A percentile compares a stretch with the other conserved stretches of the same genome.
Evolutionary conservation across 2,329 filamentous ascomycete genomes (phyloP).

Genomic region (Colletotrichum plurivorum): DNA sequence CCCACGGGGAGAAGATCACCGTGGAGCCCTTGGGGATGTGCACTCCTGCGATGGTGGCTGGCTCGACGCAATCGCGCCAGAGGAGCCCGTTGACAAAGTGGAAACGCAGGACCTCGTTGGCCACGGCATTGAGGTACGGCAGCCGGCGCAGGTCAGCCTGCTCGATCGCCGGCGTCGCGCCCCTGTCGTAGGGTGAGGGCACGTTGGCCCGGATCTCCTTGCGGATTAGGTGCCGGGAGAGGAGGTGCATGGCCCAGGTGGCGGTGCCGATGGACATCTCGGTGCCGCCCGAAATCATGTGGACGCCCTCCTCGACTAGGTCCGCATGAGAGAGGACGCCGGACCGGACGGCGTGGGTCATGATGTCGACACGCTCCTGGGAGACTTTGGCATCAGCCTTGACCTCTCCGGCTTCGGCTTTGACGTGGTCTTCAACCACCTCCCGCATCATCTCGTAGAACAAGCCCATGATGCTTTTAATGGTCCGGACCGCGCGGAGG

Average conservation of each 20-base stretch:
- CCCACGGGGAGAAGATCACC: constrained; percentile 57
- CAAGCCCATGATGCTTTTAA: background rate
- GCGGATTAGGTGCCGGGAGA: constrained; percentile 56
- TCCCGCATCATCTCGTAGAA: constrained; percentile 4
- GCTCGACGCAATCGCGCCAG: background rate
- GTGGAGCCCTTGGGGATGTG: constrained; percentile 55
- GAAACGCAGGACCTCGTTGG: constrained; percentile 60
- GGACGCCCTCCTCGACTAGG: constrained; percentile 53
- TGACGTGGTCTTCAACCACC: background rate
- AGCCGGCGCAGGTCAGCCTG: constrained; percentile 55
- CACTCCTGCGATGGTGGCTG: constrained; percentile 54
- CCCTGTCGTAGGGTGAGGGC: constrained; percentile 40
- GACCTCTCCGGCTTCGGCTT: background rate
- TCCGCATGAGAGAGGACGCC: constrained; percentile 52
- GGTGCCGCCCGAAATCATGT: constrained; percentile 57
- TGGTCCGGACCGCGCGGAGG: background rate
- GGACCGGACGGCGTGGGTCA: constrained; percentile 52
- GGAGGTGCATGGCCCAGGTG: constrained; percentile 57
- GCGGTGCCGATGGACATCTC: constrained; percentile 60
- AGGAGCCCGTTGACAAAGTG: constrained; percentile 48
- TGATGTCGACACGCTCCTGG: constrained; percentile 47
- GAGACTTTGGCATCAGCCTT: background rate
- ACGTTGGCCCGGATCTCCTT: constrained; percentile 53
- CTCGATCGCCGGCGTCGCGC: constrained; percentile 36
- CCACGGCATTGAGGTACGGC: constrained; percentile 61